phyloP scores from a whole-genome alignment of 345 rosid species.

The Carallia brachiata region DNA sequence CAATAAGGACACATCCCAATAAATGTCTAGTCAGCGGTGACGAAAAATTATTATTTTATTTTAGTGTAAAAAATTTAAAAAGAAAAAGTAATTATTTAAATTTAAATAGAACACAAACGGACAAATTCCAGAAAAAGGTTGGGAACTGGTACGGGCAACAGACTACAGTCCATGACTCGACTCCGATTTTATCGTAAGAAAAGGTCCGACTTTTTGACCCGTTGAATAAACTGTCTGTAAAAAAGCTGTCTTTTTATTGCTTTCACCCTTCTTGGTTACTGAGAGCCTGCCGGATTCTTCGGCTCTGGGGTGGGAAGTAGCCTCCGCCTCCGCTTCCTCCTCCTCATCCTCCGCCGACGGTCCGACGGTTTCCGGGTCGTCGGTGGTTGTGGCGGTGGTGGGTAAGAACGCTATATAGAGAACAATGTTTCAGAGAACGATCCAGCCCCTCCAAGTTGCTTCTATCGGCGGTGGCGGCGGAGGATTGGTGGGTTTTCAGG shows the following conservation, averaged over 20 bases:
- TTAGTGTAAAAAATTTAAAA: no score
- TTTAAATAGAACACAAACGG: background rate
- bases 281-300: no score
- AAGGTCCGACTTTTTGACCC: background rate
- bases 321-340: background rate
- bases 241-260: no score
- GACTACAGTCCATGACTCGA: no score
- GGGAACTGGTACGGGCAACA: background rate
- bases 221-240: no score
- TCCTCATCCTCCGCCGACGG: background rate
- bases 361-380: background rate
- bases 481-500: slow-evolving; percentile 10
- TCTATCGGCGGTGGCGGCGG: background rate
- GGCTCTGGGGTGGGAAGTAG: background rate
- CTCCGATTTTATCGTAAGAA: background rate
- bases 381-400: background rate
- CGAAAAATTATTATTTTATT: no score
- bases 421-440: slow-evolving; percentile 14
- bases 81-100: no score
- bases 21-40: no score
- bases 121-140: background rate
- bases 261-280: no score
- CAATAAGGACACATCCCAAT: no score
- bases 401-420: background rate
- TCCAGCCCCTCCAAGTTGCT: slow-evolving; percentile 14